Conservation (phyloP, 1,139 yeast genomes). For the Yamadazyma triangularis region DNA sequence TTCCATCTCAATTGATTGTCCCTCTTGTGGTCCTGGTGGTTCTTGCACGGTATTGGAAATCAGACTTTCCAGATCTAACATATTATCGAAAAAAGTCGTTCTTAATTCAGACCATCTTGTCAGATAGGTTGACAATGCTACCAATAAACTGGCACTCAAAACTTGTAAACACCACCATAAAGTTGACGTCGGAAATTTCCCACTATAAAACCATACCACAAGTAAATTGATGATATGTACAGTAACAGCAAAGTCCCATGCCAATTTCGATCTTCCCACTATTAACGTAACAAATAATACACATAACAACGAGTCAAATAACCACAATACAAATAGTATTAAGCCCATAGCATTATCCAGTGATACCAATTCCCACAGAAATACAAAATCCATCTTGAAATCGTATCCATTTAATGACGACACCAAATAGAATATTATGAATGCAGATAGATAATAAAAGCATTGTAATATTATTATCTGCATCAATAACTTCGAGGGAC, state of each 20-base stretch:
- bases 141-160: conserved; percentile 62
- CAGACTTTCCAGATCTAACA: conserved; percentile 39
- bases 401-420: conserved; percentile 60
- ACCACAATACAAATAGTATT: conserved; percentile 69
- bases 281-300: conserved; percentile 80
- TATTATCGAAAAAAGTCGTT: conserved; percentile 82
- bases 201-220: conserved; percentile 63
- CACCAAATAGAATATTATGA: conserved; percentile 50
- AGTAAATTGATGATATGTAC: conserved; percentile 75
- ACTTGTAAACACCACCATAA: conserved; percentile 86
- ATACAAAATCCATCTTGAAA: conserved; percentile 65
- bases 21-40: no score
- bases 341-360: conserved; percentile 79
- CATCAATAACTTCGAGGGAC: conserved; percentile 35
- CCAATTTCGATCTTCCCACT: conserved; percentile 88
- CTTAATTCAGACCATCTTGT: conserved; percentile 85
- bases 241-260: conserved; percentile 94
- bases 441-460: conserved; percentile 63
- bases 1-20: conserved; percentile 6
- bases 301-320: conserved; percentile 69
- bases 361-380: conserved; percentile 75
- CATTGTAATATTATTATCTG: conserved; percentile 64
- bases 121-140: conserved; percentile 78
- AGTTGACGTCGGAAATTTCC: conserved; percentile 61
- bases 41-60: no score